Percentiles rank a stretch among this genome's conserved stretches.
Conservation (phyloP, 192 early-diverging fungal genomes). For the Linnemannia hyalina region DNA sequence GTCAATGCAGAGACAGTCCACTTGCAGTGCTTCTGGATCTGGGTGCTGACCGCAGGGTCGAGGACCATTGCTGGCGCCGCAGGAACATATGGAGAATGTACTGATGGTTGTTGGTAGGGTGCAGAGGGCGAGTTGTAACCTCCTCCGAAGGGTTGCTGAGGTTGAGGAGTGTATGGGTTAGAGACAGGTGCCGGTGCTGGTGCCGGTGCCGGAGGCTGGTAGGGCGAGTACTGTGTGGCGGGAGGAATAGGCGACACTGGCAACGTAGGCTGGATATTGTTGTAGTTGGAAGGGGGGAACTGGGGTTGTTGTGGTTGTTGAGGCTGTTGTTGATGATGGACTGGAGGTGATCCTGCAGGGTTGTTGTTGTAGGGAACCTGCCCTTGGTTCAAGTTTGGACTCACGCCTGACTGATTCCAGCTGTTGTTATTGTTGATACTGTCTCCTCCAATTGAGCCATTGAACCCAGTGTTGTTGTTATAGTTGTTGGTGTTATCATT, state of each 20-base stretch:
- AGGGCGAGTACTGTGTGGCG: constrained; percentile 1
- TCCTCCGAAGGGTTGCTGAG: constrained; percentile 16
- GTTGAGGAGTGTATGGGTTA: constrained; percentile 8
- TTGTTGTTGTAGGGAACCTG: constrained; percentile 27
- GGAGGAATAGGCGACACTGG: constrained; percentile 16
- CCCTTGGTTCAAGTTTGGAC: constrained; percentile 20
- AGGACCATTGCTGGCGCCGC: constrained; percentile 34
- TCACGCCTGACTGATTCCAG: constrained; percentile 7
- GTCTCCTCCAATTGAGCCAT: neutral
- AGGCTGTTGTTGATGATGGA: constrained; percentile 19
- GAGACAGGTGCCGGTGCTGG: constrained; percentile 20
- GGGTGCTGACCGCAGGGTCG: constrained; percentile 67
- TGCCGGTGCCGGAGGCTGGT: constrained; percentile 23
- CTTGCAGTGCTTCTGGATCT: constrained; percentile 89
- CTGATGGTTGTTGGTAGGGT: constrained; percentile 30
- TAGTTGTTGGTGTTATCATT: constrained; percentile 8
- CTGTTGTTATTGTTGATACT: neutral
- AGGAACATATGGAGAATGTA: constrained; percentile 6
- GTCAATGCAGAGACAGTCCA: constrained; percentile 95
- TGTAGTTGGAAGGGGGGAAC: constrained; percentile 15
- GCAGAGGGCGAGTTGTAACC: constrained; percentile 46
- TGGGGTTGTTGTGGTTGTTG: constrained; percentile 14
- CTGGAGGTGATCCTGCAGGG: constrained; percentile 24
- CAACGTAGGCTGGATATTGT: constrained; percentile 9
- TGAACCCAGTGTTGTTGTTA: neutral